These are phyloP conservation scores for Agaricus sinodeliciosus DNA, from an alignment of 768 basidiomycete genomes.

Conservation along the genomic window DNA sequence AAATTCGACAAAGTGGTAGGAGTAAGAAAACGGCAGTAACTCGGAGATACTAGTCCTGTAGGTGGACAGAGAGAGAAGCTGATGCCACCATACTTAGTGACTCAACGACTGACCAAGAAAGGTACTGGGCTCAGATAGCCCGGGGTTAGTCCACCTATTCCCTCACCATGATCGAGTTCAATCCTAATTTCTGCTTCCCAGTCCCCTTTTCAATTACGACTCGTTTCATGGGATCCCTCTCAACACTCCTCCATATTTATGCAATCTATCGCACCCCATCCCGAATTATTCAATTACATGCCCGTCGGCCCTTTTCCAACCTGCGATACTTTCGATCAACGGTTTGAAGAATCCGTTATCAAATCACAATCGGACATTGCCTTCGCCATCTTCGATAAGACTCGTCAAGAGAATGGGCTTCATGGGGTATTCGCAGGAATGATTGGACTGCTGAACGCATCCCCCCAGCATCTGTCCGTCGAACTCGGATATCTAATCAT, in stretches of 20 bases:
- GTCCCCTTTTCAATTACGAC: constrained; percentile 36
- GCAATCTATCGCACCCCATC: constrained; percentile 30
- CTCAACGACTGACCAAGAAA: too few relatives aligned
- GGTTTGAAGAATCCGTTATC: constrained; percentile 29
- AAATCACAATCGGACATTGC: constrained; percentile 28
- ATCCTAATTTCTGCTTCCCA: constrained; percentile 46
- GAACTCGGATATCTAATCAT: constrained; percentile 54
- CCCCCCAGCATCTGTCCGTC: constrained; percentile 30
- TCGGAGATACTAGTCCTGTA: too few relatives aligned
- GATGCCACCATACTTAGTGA: too few relatives aligned
- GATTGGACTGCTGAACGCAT: constrained; percentile 44
- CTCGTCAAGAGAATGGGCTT: constrained; percentile 14
- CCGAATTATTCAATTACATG: constrained; percentile 39
- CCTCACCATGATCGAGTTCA: constrained; percentile 8
- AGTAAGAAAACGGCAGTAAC: too few relatives aligned
- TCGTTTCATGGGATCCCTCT: constrained; percentile 31
- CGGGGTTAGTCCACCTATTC: too few relatives aligned
- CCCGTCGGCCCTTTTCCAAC: constrained; percentile 44
- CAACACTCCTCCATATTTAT: constrained; percentile 39
- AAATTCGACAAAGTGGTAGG: too few relatives aligned
- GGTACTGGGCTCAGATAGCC: too few relatives aligned
- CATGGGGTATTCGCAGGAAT: constrained; percentile 39
- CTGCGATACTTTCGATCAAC: constrained; percentile 26
- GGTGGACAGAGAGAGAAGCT: too few relatives aligned
- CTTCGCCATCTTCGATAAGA: constrained; percentile 52